Evolutionary conservation across 305 asterid genomes (phyloP), one percentile per base, ranked within the genome.

Genomic region (Fraxinus angustifolia): DNA sequence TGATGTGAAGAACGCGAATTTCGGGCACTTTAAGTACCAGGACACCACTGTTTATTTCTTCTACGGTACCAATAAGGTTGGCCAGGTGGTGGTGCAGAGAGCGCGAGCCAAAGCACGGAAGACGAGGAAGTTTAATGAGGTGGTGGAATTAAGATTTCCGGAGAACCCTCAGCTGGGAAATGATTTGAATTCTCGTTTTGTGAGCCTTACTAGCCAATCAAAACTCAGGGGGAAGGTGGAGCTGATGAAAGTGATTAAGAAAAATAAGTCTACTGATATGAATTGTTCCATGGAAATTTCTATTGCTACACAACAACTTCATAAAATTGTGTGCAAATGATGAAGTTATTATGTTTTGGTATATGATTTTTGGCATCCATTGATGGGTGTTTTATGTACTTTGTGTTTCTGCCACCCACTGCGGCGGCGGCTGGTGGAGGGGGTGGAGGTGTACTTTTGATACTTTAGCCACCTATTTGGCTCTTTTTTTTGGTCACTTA

Each of bases 201-300:
- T 90, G 76, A 40, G 23, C 23, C 31, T 88, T 31, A 79, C 42
- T 16, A 70, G 87, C 75, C 77, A 35, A 71, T 85, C 90, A 45
- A 75, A 42, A 26, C 21, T 91, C 87, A 80, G 21, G 16, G 96
- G 96, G 16, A 87, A 78, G 58, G 92, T 89, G 78, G 85, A 73
- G 78, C 5, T 89, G 83, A 40, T 83, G 3, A 79, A 77, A 12
- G 68, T 91, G 50, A 33, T 90, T 33, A 88, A 82, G 86, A 91
- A 77, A 90, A 91, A 77, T 3, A 88, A 80, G 58, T 30, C 85
- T 6, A 73, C 82, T 7, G 58, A 68, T 34, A 82, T 91, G 93
- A 77, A 85, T 56, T 91, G 91, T 77, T 21, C 81, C 38, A 88
- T 89, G 84, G 78, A 82, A 0, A 72, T 89, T 75, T 70, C 40